Percentiles rank a stretch among this genome's conserved stretches.
These are phyloP conservation scores for Ogataea chonburiensis DNA, from an alignment of 805 yeast genomes.

Conservation along the genomic window DNA sequence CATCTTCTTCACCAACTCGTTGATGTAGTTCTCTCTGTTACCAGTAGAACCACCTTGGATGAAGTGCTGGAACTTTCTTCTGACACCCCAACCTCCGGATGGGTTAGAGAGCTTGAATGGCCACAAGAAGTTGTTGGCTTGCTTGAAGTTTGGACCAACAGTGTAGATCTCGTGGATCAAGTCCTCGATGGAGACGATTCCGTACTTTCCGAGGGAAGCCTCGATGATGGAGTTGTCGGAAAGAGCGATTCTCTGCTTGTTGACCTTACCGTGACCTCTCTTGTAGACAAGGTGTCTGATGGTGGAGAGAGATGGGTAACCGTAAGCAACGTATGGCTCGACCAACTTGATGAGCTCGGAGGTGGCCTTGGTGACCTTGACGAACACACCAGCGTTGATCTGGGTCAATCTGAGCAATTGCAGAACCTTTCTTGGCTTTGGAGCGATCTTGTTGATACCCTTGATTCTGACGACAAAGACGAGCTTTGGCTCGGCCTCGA, in stretches of 20 bases:
- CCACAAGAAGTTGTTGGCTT: slow-evolving; percentile 97
- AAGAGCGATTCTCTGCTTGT: slow-evolving; percentile 92
- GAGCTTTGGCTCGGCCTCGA: slow-evolving; percentile 91
- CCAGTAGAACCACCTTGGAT: slow-evolving; percentile 98
- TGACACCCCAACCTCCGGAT: slow-evolving; percentile 96
- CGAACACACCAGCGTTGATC: slow-evolving; percentile 93
- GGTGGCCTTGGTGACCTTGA: slow-evolving; percentile 94
- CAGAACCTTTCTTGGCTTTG: slow-evolving; percentile 98
- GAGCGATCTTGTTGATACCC: slow-evolving; percentile 98
- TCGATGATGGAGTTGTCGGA: slow-evolving; percentile 87
- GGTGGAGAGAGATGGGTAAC: slow-evolving; percentile 93
- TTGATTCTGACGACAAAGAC: slow-evolving; percentile 97
- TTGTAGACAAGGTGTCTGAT: slow-evolving; percentile 91
- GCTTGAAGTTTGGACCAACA: slow-evolving; percentile 98
- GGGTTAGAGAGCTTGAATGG: slow-evolving; percentile 97
- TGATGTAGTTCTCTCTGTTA: slow-evolving; percentile 96
- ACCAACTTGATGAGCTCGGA: slow-evolving; percentile 87
- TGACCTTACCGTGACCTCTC: slow-evolving; percentile 97
- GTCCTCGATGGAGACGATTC: slow-evolving; percentile 89
- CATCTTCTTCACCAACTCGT: slow-evolving; percentile 91
- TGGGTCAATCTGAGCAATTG: slow-evolving; percentile 91
- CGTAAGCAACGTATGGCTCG: slow-evolving; percentile 96
- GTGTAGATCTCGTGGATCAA: slow-evolving; percentile 94
- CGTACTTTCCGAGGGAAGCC: slow-evolving; percentile 86
- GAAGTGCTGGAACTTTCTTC: slow-evolving; percentile 95